phyloP scores from a whole-genome alignment of 345 rosid genomes.

The Salix brachista region DNA sequence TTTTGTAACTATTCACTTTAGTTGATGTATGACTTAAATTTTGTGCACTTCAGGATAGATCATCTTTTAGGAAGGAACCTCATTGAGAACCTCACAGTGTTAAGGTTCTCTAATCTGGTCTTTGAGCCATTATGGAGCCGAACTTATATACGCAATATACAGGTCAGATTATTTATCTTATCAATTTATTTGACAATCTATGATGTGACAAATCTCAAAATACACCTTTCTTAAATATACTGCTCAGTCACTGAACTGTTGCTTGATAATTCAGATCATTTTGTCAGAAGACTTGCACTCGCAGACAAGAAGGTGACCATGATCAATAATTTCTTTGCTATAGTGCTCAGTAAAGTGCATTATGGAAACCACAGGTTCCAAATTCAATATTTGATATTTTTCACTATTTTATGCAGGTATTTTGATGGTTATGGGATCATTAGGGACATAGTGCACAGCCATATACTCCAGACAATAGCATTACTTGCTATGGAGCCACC shows the following conservation, averaged over 20 bases:
- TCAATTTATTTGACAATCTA: not conserved
- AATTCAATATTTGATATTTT: constrained; percentile 7
- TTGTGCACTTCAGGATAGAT: constrained; percentile 52
- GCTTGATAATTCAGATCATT: constrained; percentile 44
- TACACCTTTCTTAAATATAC: constrained; percentile 6
- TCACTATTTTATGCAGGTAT: constrained; percentile 37
- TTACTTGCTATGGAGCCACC: constrained; percentile 90
- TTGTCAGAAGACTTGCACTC: constrained; percentile 52
- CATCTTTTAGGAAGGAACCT: constrained; percentile 71
- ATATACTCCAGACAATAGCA: constrained; percentile 68
- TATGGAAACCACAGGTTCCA: constrained; percentile 2
- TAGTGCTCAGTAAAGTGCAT: constrained; percentile 8
- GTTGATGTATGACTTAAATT: constrained; percentile 7
- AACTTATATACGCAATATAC: constrained; percentile 57
- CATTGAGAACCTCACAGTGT: constrained; percentile 70
- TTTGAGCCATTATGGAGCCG: constrained; percentile 79
- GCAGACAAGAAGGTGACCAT: constrained; percentile 44
- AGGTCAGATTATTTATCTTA: constrained; percentile 29
- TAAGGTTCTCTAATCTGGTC: constrained; percentile 69
- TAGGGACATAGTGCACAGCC: constrained; percentile 68
- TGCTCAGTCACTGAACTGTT: constrained; percentile 14
- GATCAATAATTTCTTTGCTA: not conserved
- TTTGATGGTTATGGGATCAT: constrained; percentile 80
- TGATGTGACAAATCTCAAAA: not conserved
- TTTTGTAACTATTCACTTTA: not conserved